Conservation (phyloP, 768 basidiomycete genomes). For the Lactarius evosmus region DNA sequence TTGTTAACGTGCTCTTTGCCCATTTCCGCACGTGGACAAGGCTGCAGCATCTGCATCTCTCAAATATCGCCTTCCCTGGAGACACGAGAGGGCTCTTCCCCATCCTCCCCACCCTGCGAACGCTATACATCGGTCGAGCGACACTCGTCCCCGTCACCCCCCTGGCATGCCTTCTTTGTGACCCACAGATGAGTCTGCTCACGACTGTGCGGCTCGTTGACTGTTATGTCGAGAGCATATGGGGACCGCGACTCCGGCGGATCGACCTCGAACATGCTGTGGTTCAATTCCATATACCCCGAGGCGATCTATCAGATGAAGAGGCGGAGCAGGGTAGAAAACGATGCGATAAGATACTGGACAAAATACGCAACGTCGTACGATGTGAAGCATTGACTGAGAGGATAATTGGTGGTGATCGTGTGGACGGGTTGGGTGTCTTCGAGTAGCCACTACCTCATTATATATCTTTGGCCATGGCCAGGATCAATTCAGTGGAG, state of each 20-base stretch:
- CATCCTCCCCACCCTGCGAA: constrained; percentile 39
- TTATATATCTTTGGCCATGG: constrained; percentile 2
- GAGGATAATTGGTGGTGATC: constrained; percentile 53
- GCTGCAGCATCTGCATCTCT: constrained; percentile 45
- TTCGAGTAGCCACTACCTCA: constrained; percentile 18
- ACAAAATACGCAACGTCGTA: constrained; percentile 41
- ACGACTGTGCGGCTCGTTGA: constrained; percentile 47
- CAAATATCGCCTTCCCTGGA: constrained; percentile 44
- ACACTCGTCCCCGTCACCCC: constrained; percentile 43
- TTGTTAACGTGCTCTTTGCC: constrained; percentile 39
- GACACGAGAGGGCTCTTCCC: constrained; percentile 35
- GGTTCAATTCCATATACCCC: constrained; percentile 17
- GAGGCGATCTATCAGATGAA: background rate
- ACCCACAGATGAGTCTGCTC: constrained; percentile 31
- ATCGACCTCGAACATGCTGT: constrained; percentile 46
- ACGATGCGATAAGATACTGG: constrained; percentile 27
- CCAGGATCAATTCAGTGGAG: background rate
- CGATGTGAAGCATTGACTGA: constrained; percentile 52
- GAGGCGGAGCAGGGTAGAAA: constrained; percentile 13
- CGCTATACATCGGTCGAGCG: constrained; percentile 50
- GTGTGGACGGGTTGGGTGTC: constrained; percentile 34
- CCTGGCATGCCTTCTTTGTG: constrained; percentile 40
- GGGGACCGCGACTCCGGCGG: constrained; percentile 52
- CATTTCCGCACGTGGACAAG: constrained; percentile 44
- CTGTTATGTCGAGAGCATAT: constrained; percentile 53